Evolutionary conservation across 1,139 yeast species (phyloP).

Genomic region (Geotrichum bryndzae): DNA sequence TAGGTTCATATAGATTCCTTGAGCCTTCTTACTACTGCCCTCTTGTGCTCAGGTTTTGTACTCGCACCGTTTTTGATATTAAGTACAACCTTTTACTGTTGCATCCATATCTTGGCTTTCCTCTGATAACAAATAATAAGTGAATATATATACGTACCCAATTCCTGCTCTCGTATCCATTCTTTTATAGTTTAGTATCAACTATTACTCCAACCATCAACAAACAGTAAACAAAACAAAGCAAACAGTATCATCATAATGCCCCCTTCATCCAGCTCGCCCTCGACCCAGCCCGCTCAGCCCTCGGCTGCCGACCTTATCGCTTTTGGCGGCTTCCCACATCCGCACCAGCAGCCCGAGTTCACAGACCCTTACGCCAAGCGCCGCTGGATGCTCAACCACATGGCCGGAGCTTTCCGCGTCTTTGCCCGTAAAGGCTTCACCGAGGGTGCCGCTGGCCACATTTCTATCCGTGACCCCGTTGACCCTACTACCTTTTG

Average conservation of each 20-base stretch:
- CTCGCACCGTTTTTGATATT: too few relatives aligned
- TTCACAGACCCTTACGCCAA: conserved; percentile 48
- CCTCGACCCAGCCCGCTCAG: background rate
- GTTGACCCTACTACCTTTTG: conserved; percentile 65
- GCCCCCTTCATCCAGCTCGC: background rate
- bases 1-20: too few relatives aligned
- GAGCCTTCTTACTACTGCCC: too few relatives aligned
- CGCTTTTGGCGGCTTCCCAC: conserved; percentile 18
- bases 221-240: background rate
- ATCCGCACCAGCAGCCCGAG: conserved; percentile 40
- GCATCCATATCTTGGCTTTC: background rate
- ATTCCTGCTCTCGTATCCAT: background rate
- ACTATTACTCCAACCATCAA: too few relatives aligned
- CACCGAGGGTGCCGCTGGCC: conserved; percentile 78
- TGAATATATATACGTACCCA: too few relatives aligned
- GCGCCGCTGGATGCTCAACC: conserved; percentile 61
- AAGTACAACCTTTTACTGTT: too few relatives aligned
- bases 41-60: too few relatives aligned
- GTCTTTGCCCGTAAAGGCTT: conserved; percentile 68
- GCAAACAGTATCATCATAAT: background rate
- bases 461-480: conserved; percentile 74
- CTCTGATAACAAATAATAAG: too few relatives aligned
- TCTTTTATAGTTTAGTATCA: background rate
- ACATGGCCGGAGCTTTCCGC: conserved; percentile 79
- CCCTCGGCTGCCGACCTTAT: conserved; percentile 13